Conservation (phyloP, 2,329 filamentous ascomycete genomes). For the Curvularia spicifera region DNA sequence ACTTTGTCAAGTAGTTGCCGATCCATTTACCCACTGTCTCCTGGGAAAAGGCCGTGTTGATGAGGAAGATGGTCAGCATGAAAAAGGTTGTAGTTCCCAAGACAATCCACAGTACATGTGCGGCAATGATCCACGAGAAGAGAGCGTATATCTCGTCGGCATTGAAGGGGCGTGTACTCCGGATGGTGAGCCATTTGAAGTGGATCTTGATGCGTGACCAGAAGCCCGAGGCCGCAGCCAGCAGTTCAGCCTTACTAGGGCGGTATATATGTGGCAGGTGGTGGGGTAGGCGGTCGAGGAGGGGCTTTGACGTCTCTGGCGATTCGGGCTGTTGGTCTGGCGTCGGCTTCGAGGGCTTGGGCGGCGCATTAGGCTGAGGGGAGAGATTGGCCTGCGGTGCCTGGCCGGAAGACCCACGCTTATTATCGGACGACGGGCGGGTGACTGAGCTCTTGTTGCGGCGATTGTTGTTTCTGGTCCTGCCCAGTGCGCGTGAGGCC, state of each 20-base stretch:
- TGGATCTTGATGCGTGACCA: slow-evolving; percentile 88
- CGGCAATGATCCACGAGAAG: slow-evolving; percentile 91
- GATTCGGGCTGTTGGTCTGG: slow-evolving; percentile 32
- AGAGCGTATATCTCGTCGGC: slow-evolving; percentile 96
- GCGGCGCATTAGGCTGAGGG: slow-evolving; percentile 38
- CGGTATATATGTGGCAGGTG: slow-evolving; percentile 75
- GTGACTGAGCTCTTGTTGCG: slow-evolving; percentile 50
- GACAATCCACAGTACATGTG: slow-evolving; percentile 94
- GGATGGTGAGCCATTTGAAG: slow-evolving; percentile 97
- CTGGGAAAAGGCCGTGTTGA: slow-evolving; percentile 97
- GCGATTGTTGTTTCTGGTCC: slow-evolving; percentile 24
- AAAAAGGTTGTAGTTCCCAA: slow-evolving; percentile 97
- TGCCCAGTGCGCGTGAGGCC: slow-evolving; percentile 23
- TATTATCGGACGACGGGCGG: slow-evolving; percentile 33
- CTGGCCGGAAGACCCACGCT: slow-evolving; percentile 20
- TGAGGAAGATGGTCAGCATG: slow-evolving; percentile 84
- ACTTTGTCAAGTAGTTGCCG: slow-evolving; percentile 93
- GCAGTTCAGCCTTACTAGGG: slow-evolving; percentile 89
- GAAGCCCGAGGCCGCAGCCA: slow-evolving; percentile 90
- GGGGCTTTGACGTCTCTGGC: slow-evolving; percentile 46
- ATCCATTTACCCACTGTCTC: slow-evolving; percentile 94
- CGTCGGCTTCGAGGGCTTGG: slow-evolving; percentile 29
- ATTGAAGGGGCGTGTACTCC: slow-evolving; percentile 92
- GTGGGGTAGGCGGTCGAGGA: slow-evolving; percentile 62
- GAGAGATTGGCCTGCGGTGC: slow-evolving; percentile 43